A percentile compares a stretch with the other conserved stretches of the same genome.
Evolutionary conservation across 2,329 filamentous ascomycete genomes (phyloP).

Genomic region (Aureobasidium uvarum): DNA sequence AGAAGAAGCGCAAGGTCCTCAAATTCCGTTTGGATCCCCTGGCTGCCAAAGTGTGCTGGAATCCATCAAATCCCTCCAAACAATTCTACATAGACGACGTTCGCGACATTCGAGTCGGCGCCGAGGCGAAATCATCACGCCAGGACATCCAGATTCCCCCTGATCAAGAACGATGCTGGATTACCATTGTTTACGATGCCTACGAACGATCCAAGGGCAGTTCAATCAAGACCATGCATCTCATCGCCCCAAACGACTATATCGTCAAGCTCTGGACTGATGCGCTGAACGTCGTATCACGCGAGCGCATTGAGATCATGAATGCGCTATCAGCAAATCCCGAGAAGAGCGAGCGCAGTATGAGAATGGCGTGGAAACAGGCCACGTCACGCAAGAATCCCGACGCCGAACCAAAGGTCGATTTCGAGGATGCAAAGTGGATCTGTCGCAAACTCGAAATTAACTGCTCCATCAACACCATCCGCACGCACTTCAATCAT

Average conservation of each 20-base stretch:
- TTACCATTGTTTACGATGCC: conserved; percentile 84
- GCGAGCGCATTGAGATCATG: conserved; percentile 86
- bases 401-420: conserved; percentile 66
- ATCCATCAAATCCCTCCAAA: conserved; percentile 73
- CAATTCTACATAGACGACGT: conserved; percentile 94
- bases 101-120: conserved; percentile 79
- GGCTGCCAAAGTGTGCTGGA: conserved; percentile 85
- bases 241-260: conserved; percentile 73
- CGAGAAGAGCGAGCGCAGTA: conserved; percentile 76
- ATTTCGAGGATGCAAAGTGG: conserved; percentile 73
- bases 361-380: conserved; percentile 66
- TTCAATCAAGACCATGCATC: conserved; percentile 74
- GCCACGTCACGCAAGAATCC: conserved; percentile 71
- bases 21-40: conserved; percentile 77
- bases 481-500: conserved; percentile 70
- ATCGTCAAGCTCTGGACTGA: conserved; percentile 77
- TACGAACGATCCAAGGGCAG: conserved; percentile 72
- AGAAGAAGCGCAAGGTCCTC: conserved; percentile 72
- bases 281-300: conserved; percentile 78
- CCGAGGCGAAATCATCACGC: conserved; percentile 83
- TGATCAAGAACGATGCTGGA: conserved; percentile 69
- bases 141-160: conserved; percentile 74
- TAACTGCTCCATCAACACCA: conserved; percentile 73
- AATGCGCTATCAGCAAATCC: conserved; percentile 72
- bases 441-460: conserved; percentile 90